A percentile compares a stretch with the other conserved stretches of the same genome.
These are phyloP conservation scores for Lycium ferocissimum DNA, from an alignment of 257 asterid species.

Conservation along the genomic window DNA sequence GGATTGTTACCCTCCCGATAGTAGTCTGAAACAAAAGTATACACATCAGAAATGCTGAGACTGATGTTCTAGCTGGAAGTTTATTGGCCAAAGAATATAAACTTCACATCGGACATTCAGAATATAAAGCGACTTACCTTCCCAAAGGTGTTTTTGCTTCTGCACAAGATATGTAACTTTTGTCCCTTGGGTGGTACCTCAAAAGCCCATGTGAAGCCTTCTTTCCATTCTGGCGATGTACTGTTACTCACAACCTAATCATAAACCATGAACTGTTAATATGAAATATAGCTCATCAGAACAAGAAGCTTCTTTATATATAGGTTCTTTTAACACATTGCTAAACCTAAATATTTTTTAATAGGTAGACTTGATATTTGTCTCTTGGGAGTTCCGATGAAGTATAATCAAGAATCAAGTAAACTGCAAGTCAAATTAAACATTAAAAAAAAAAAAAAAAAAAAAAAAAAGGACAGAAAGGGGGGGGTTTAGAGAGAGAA, in stretches of 20 bases:
- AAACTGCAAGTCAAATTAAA: not conserved
- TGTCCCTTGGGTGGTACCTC: constrained; percentile 95
- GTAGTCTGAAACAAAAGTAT: constrained; percentile 55
- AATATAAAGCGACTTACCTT: constrained; percentile 61
- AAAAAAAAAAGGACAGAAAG: not conserved
- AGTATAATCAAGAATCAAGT: not conserved
- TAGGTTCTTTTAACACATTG: constrained; percentile 23
- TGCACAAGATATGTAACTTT: constrained; percentile 70
- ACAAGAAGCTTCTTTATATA: not conserved
- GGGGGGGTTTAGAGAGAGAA: not conserved
- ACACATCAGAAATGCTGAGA: constrained; percentile 30
- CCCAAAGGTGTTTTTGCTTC: constrained; percentile 81
- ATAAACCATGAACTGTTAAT: constrained; percentile 6
- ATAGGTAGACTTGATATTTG: not conserved
- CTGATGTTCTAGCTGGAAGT: constrained; percentile 23
- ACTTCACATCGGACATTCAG: not conserved
- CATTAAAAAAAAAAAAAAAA: not conserved
- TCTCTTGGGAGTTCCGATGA: not conserved
- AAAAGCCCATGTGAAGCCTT: constrained; percentile 88
- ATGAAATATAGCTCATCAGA: not conserved
- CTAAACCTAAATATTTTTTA: not conserved
- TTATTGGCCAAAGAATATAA: not conserved
- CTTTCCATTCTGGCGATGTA: constrained; percentile 83
- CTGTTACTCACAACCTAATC: constrained; percentile 69
- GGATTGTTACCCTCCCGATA: constrained; percentile 74